These are phyloP conservation scores for Yarrowia sp. DNA, from an alignment of 805 yeast genomes.

Conservation along the genomic window DNA sequence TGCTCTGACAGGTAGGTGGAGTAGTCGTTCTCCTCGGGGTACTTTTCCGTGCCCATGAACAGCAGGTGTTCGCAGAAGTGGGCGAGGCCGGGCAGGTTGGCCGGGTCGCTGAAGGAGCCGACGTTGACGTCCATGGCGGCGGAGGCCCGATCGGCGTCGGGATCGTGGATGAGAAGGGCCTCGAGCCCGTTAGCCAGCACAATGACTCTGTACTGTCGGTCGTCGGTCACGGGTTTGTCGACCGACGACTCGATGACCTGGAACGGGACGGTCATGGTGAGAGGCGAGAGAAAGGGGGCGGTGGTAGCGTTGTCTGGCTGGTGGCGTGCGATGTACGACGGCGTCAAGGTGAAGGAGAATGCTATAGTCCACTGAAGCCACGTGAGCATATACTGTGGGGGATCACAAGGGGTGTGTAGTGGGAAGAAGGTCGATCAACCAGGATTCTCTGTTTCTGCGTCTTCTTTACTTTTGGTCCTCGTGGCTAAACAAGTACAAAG, in stretches of 20 bases:
- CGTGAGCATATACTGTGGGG: slow-evolving; percentile 29
- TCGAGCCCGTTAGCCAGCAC: slow-evolving; percentile 72
- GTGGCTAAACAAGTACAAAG: slow-evolving; percentile 5
- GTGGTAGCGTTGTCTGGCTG: slow-evolving; percentile 1
- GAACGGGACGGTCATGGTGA: slow-evolving; percentile 33
- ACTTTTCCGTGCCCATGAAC: slow-evolving; percentile 80
- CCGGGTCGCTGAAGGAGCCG: slow-evolving; percentile 84
- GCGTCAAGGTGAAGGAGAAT: slow-evolving; percentile 4
- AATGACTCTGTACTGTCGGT: slow-evolving; percentile 74
- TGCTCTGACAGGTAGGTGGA: slow-evolving; percentile 77
- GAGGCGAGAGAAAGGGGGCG: neutral
- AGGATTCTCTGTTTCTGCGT: too few species aligned
- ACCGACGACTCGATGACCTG: slow-evolving; percentile 44
- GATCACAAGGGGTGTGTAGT: neutral
- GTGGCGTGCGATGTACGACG: neutral
- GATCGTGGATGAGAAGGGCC: slow-evolving; percentile 76
- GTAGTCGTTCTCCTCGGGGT: slow-evolving; percentile 78
- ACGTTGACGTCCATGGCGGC: slow-evolving; percentile 77
- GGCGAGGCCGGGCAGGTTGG: slow-evolving; percentile 76
- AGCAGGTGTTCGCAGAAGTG: slow-evolving; percentile 88
- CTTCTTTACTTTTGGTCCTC: neutral
- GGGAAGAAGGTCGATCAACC: neutral
- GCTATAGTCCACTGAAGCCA: slow-evolving; percentile 29
- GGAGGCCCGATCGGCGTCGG: slow-evolving; percentile 66
- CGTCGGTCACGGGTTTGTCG: slow-evolving; percentile 63